Evolutionary conservation across 176 grass and related monocot genomes (phyloP), one percentile per base, ranked within the genome.

Genomic region (Carex parvula): DNA sequence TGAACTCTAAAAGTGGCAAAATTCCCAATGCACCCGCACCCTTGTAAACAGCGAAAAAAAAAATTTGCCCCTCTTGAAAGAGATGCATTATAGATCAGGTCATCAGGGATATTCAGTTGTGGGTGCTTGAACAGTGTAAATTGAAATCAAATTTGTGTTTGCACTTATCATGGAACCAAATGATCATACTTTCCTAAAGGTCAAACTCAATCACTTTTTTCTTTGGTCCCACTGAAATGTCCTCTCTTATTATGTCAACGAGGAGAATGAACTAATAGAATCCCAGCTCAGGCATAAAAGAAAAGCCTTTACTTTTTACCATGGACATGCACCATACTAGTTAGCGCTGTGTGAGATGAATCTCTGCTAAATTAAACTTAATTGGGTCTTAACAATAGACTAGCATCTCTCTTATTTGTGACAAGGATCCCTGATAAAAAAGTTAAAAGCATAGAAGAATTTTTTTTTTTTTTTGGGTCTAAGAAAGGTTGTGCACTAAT

Each of bases 301-400:
- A 54, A 75, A 13, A 54, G 12, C 0, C 54, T 75, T 75, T 8
- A 17, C 22, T 3, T 75, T 75, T 75, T 15, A 17, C 13, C 21
- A 26, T 53, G 46, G 11, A 75, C 46, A 54, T 75, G 71, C 13
- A 17, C 71, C 71, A 75, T 21, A 52, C 33, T 75, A 54, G 44
- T 26, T 75, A 75, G 46, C 24, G 0, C 46, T 75, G 22, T 52
- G 48, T 75, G 71, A 75, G 71, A 54, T 75, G 66, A 70, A 50
- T 50, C 57, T 60, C 44, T 75, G 30, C 65, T 69, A 69, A 69
- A 69, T 69, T 39, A 39, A 69, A 39, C 13, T 68, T 22, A 53
- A 29, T 54, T 7, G 46, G 71, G 46, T 22, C 15, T 8, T 41
- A 17, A 71, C 39, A 71, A 17, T 56, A 57, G 9, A 57, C 14